phyloP scores from a whole-genome alignment of 2,329 filamentous ascomycete species.

The Colletotrichum theobromicola region DNA sequence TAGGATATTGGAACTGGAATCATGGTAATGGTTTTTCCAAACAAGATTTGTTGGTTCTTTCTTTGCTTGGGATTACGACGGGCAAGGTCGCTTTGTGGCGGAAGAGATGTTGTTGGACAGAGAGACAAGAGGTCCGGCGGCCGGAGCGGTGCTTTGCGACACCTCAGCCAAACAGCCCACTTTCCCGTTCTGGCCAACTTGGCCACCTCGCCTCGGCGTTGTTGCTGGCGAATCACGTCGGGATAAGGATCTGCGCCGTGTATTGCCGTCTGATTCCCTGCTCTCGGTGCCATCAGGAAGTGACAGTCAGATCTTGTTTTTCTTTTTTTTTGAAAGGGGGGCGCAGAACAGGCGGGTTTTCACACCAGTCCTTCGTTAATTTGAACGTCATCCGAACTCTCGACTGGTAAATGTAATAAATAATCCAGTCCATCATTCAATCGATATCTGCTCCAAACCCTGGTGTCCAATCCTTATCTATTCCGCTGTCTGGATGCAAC shows the following conservation, averaged over 20 bases:
- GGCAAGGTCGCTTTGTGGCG: not conserved
- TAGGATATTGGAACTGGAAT: not conserved
- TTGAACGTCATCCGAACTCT: too few relatives aligned
- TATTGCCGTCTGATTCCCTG: not conserved
- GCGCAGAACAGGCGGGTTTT: not conserved
- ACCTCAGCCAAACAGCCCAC: not conserved
- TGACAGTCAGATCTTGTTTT: not conserved
- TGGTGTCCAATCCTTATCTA: not conserved
- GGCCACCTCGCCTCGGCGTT: constrained; percentile 5
- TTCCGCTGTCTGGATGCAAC: not conserved
- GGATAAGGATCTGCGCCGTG: not conserved
- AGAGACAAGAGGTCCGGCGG: not conserved
- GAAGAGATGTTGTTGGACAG: constrained; percentile 10
- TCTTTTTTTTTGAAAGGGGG: not conserved
- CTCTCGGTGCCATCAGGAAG: not conserved
- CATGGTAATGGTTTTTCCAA: not conserved
- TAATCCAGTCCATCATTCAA: not conserved
- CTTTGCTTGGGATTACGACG: not conserved
- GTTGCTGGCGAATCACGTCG: not conserved
- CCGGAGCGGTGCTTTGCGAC: not conserved
- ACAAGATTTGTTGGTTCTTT: not conserved
- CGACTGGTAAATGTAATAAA: not conserved
- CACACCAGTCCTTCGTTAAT: not conserved
- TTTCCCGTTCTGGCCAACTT: constrained; percentile 10
- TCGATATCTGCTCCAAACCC: not conserved